Base-by-base conservation (phyloP, 805 yeast species). In the Starmerella sirachaensis region DNA sequence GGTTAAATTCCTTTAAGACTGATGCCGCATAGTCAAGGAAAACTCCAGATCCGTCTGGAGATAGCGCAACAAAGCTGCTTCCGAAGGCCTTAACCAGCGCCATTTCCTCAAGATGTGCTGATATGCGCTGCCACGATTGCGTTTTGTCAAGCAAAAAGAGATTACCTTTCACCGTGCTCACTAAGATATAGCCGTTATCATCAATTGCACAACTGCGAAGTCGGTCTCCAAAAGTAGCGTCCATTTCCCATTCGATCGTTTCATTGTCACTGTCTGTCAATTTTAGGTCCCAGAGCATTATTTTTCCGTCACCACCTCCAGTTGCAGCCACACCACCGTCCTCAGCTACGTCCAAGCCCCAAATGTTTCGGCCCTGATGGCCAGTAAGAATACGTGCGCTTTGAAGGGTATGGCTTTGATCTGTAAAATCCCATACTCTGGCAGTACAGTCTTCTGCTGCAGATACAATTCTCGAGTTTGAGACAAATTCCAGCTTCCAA, bases 251-350 rank as follows among this genome's bases (percentile, higher is more conserved):
- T 23, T 31, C 32, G 12, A n/a, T 20, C 12, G 20, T 18, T 5
- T 21, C 24, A 3, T 8, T 13, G 10, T 11, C 18, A n/a, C 5
- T 27, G 10, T 31, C 34, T 9, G 27, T 16, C 9, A 12, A 8
- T 13, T 31, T 37, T 9, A 53, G 55, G 48, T 78, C 79, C 52
- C 76, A 74, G 5, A 80, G 47, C 45, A 80, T 68, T 2, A 86
- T 58, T 48, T 80, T 71, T 0, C 96, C 96, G 59, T 91, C 98
- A 27, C 93, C 93, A 25, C 98, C 98, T 29, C 94, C 91, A 10
- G 94, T 81, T 2, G 75, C 85, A 6, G 78, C 75, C 2, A 77
- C 48, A 16, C 61, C 50, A 22, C 63, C 65, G 30, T 68, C 81
- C 2, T n/a, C 17, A 5, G 11, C 21, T n/a, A 36, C 70, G 18